Conservation (phyloP, 140 eudicot species). For the Stevia rebaudiana region DNA sequence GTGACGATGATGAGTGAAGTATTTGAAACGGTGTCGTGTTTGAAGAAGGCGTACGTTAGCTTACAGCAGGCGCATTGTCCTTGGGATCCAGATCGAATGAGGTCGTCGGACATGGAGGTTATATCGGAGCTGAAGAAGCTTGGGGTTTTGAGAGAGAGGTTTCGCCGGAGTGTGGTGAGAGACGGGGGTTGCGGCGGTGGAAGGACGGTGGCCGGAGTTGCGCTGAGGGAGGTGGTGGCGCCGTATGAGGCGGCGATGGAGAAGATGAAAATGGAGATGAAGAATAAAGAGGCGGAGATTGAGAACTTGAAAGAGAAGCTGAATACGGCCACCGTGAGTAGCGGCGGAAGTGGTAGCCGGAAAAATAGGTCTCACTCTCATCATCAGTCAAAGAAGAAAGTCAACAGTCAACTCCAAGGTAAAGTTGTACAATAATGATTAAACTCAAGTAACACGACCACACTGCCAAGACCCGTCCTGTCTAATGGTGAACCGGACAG, state of each 20-base stretch:
- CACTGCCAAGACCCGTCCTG: too few relatives aligned
- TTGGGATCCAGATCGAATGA: slow-evolving; percentile 75
- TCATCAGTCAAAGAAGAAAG: slow-evolving; percentile 62
- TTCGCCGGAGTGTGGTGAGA: slow-evolving; percentile 35
- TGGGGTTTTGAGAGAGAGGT: slow-evolving; percentile 67
- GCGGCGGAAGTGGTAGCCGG: slow-evolving; percentile 45
- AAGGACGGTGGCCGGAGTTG: slow-evolving; percentile 41
- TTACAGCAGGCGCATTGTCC: slow-evolving; percentile 86
- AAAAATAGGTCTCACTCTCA: slow-evolving; percentile 42
- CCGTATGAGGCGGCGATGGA: slow-evolving; percentile 96
- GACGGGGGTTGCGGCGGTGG: slow-evolving; percentile 22
- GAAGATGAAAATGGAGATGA: slow-evolving; percentile 71
- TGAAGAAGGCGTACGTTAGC: slow-evolving; percentile 80
- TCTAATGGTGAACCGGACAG: too few relatives aligned
- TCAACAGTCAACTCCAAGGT: slow-evolving; percentile 58
- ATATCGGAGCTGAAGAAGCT: slow-evolving; percentile 74
- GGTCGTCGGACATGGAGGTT: slow-evolving; percentile 65
- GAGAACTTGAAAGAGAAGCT: slow-evolving; percentile 59
- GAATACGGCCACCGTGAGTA: slow-evolving; percentile 34
- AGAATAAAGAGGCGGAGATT: slow-evolving; percentile 62
- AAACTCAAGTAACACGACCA: too few relatives aligned
- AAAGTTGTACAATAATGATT: too few relatives aligned
- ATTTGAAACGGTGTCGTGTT: slow-evolving; percentile 67
- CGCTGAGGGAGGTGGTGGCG: slow-evolving; percentile 90
- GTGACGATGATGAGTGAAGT: slow-evolving; percentile 61